Evolutionary conservation across 2,329 filamentous ascomycete species (phyloP).

Genomic region (Boeremia exigua): DNA sequence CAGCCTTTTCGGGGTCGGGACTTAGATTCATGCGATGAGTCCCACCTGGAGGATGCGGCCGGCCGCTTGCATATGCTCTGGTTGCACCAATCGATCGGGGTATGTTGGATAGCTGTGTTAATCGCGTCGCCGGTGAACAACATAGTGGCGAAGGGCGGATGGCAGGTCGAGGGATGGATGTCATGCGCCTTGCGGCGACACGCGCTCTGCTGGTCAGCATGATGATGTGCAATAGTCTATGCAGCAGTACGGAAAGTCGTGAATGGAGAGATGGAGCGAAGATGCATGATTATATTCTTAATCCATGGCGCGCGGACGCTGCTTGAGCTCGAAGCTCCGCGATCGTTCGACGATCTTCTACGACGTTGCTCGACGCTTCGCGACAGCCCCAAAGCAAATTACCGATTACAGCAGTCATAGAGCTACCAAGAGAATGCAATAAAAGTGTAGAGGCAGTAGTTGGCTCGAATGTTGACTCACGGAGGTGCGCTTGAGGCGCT

Average conservation of each 20-base stretch:
- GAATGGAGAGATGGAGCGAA: conserved; percentile 2
- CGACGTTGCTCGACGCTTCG: conserved; percentile 9
- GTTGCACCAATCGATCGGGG: conserved; percentile 51
- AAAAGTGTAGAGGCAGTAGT: background rate
- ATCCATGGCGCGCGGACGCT: conserved; percentile 27
- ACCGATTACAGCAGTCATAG: background rate
- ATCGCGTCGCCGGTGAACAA: conserved; percentile 27
- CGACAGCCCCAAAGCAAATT: background rate
- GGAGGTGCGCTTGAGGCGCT: background rate
- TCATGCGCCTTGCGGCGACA: conserved; percentile 44
- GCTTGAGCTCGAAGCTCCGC: conserved; percentile 29
- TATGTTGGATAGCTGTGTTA: conserved; percentile 6
- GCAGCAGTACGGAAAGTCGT: conserved; percentile 9
- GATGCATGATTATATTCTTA: conserved; percentile 33
- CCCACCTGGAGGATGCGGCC: conserved; percentile 85
- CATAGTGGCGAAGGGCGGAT: conserved; percentile 30
- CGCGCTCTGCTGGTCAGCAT: conserved; percentile 48
- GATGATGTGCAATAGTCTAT: conserved; percentile 11
- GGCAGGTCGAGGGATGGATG: conserved; percentile 24
- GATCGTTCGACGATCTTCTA: conserved; percentile 33
- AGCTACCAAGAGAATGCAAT: background rate
- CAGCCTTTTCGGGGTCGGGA: conserved; percentile 77
- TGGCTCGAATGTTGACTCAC: background rate
- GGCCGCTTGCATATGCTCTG: conserved; percentile 64
- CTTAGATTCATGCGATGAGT: conserved; percentile 94